Evolutionary conservation across 2,329 filamentous ascomycete species (phyloP).

Genomic region (Decorospora gaudefroyi): DNA sequence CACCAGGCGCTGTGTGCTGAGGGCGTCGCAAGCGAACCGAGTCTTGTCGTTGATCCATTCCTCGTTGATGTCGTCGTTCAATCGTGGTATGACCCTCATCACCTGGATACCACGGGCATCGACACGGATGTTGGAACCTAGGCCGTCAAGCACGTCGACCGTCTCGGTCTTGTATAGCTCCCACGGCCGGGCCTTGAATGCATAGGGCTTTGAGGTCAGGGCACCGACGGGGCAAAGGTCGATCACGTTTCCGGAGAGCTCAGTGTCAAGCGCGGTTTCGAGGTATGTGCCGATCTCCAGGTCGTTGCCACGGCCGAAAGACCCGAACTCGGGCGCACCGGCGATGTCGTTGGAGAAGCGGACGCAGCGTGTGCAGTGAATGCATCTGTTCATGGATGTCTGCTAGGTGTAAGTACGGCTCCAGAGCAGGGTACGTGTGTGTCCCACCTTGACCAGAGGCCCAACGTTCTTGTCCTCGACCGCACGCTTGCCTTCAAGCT

Average conservation of each 20-base stretch:
- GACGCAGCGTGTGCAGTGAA: constrained; percentile 97
- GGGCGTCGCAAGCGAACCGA: constrained; percentile 91
- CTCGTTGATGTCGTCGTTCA: constrained; percentile 98
- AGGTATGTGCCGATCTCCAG: constrained; percentile 98
- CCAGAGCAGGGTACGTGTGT: background rate
- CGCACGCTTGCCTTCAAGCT: constrained; percentile 91
- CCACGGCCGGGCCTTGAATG: constrained; percentile 95
- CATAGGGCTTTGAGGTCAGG: constrained; percentile 95
- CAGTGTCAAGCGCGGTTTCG: constrained; percentile 89
- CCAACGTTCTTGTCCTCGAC: constrained; percentile 99
- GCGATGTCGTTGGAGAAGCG: constrained; percentile 98
- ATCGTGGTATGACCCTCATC: constrained; percentile 87
- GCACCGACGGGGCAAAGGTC: constrained; percentile 97
- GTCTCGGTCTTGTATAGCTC: constrained; percentile 96
- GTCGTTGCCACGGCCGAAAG: constrained; percentile 92
- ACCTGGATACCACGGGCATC: constrained; percentile 94
- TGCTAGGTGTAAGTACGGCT: constrained; percentile 40
- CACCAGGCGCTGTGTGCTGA: constrained; percentile 94
- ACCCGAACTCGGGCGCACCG: constrained; percentile 92
- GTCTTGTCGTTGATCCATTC: constrained; percentile 99
- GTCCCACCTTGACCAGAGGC: constrained; percentile 77
- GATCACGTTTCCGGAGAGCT: constrained; percentile 96
- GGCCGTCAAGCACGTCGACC: constrained; percentile 87
- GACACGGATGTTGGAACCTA: constrained; percentile 93
- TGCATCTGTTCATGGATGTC: constrained; percentile 99